Percentiles rank a stretch among this genome's conserved stretches.
Evolutionary conservation across 2,329 filamentous ascomycete species (phyloP).

Genomic region (Colletotrichum spaethianum): DNA sequence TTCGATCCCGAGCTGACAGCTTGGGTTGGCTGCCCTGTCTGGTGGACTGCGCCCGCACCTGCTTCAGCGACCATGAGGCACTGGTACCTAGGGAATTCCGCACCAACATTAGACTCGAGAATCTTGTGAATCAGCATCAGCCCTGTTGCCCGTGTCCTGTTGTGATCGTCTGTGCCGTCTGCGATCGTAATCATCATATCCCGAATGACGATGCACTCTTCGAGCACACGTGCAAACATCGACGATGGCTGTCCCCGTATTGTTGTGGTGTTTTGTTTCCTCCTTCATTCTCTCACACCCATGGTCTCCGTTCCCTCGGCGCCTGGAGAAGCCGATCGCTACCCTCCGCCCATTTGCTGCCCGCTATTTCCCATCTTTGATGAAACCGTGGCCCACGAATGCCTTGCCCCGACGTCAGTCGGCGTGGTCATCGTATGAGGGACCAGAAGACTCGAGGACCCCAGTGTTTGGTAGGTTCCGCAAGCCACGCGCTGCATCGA

Average conservation of each 20-base stretch:
- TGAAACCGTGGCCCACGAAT: constrained; percentile 23
- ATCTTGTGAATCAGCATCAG: constrained; percentile 14
- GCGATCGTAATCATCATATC: constrained; percentile 11
- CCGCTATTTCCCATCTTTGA: constrained; percentile 20
- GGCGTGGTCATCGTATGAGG: constrained; percentile 17
- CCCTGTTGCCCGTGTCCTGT: constrained; percentile 20
- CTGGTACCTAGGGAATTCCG: background rate
- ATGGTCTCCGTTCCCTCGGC: constrained; percentile 26
- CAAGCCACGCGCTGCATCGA: constrained; percentile 31
- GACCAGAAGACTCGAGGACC: background rate
- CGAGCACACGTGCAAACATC: constrained; percentile 5
- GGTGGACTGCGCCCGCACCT: background rate
- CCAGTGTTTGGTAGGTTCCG: constrained; percentile 14
- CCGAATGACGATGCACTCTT: constrained; percentile 10
- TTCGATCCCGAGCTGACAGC: background rate
- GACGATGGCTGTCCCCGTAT: background rate
- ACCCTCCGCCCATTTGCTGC: constrained; percentile 18
- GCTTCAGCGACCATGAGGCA: background rate
- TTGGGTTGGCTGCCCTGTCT: background rate
- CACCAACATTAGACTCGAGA: background rate
- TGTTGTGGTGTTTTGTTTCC: constrained; percentile 22
- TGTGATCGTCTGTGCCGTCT: constrained; percentile 30
- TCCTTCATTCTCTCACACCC: constrained; percentile 33
- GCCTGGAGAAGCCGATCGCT: constrained; percentile 26
- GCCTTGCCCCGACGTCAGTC: constrained; percentile 24